Percentiles rank a stretch among this genome's conserved stretches.
phyloP scores from a whole-genome alignment of 2,329 filamentous ascomycete species.

The Alternaria burnsii region DNA sequence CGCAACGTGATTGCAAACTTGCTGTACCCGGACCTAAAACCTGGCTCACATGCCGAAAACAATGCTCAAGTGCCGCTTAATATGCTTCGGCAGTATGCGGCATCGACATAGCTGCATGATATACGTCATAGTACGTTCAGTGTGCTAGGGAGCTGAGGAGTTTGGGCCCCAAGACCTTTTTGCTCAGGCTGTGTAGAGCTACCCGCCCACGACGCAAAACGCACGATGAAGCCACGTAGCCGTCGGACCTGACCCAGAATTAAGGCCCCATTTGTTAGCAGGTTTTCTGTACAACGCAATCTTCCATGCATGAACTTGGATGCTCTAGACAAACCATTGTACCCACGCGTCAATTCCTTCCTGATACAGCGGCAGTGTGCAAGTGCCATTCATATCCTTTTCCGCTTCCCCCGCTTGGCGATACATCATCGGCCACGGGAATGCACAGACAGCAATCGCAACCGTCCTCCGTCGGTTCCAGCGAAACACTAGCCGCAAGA shows the following conservation, averaged over 20 bases:
- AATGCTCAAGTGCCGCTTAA: constrained; percentile 9
- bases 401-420: constrained; percentile 28
- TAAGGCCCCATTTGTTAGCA: background rate
- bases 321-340: constrained; percentile 7
- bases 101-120: background rate
- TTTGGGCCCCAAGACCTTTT: background rate
- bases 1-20: constrained; percentile 12
- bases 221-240: constrained; percentile 24
- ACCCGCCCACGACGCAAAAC: background rate
- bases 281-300: constrained; percentile 10
- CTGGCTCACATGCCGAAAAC: constrained; percentile 10
- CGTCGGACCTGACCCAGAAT: background rate
- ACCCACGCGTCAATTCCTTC: constrained; percentile 11
- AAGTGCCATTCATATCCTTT: constrained; percentile 4
- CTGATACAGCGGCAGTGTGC: constrained; percentile 4
- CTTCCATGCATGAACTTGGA: constrained; percentile 16
- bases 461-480: constrained; percentile 12
- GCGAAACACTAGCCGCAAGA: constrained; percentile 12
- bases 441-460: constrained; percentile 19
- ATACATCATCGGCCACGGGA: constrained; percentile 21
- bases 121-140: background rate
- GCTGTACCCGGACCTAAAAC: constrained; percentile 7
- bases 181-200: background rate
- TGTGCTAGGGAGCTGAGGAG: background rate
- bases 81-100: constrained; percentile 3